Conservation (phyloP, 352 stramenopile species). For the Phytophthora fragariae region DNA sequence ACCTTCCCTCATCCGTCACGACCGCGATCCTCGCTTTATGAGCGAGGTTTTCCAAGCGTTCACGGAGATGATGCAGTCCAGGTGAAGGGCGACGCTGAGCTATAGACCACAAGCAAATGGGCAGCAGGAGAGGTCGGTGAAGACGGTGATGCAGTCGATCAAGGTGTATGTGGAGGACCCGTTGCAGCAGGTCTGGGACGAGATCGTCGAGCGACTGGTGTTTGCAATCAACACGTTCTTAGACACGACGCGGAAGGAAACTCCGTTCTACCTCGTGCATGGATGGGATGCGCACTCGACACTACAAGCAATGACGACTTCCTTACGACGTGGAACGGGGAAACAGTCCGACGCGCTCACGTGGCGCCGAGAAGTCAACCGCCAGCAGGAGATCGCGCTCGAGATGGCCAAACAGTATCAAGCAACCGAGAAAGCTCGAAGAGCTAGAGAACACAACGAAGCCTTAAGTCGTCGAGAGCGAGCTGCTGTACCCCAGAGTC, state of each 20-base stretch:
- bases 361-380: not conserved
- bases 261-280: not conserved
- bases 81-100: constrained; percentile 7
- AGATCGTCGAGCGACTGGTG: constrained; percentile 12
- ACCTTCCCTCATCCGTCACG: constrained; percentile 12
- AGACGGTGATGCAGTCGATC: constrained; percentile 12
- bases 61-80: constrained; percentile 11
- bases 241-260: not conserved
- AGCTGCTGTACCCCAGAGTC: not conserved
- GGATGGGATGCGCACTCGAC: not conserved
- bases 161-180: constrained; percentile 12
- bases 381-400: not conserved
- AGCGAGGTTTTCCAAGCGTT: constrained; percentile 22
- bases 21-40: constrained; percentile 25
- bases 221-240: not conserved
- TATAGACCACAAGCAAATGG: constrained; percentile 27
- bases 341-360: not conserved
- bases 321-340: not conserved
- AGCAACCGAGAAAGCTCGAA: constrained; percentile 1
- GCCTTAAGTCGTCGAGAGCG: not conserved
- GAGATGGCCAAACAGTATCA: constrained; percentile 14
- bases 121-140: constrained; percentile 14
- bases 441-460: constrained; percentile 12
- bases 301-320: not conserved
- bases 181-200: constrained; percentile 15